Base-by-base conservation (phyloP, 805 yeast genomes). In the Yamadazyma takamatsuzukensis region DNA sequence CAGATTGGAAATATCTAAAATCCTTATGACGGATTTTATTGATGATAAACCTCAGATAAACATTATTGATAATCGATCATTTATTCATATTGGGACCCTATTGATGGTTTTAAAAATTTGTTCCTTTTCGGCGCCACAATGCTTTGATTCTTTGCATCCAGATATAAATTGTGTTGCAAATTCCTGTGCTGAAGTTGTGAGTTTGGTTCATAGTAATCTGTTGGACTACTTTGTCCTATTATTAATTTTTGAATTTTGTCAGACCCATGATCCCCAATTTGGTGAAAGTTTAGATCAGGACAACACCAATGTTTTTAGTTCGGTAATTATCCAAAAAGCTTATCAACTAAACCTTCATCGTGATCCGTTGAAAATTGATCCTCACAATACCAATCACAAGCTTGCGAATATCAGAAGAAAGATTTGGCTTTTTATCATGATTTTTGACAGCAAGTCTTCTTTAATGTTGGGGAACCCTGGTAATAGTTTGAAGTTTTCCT, bases 281-380 rank as follows among this genome's bases (percentile, higher is more conserved):
- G 80, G 80, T 15, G 78, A 74, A 44, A 67, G 72, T 1, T 59
- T 64, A 4, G 83, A 76, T 48, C 82, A 78, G 32, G 79, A 78
- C 21, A 74, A 71, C 24, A 68, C 77, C 2, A 80, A 73, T 44
- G 68, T 76, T 5, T 64, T 68, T 32, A 49, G 70, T 8, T 76
- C 78, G 1, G 65, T 76, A 59, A 57, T 78, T 14, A 56, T 76
- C 11, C 84, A 78, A 43, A 77, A 80, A 80, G 83, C 79, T 0
- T 68, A 75, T 35, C 69, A 79, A 15, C 68, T 79, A 40, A 87
- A 87, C 0, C 43, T 80, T 13, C 80, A 80, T 48, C 62, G 86
- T 46, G 87, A 80, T 43, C 86, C 87, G 0, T 74, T 44, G 17
- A 53, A 39, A 41, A 32, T 45, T 52, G 57, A 39, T 33, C 44